Conservation (phyloP, 208 protist genomes). For the Acanthamoeba culbertsoni region DNA sequence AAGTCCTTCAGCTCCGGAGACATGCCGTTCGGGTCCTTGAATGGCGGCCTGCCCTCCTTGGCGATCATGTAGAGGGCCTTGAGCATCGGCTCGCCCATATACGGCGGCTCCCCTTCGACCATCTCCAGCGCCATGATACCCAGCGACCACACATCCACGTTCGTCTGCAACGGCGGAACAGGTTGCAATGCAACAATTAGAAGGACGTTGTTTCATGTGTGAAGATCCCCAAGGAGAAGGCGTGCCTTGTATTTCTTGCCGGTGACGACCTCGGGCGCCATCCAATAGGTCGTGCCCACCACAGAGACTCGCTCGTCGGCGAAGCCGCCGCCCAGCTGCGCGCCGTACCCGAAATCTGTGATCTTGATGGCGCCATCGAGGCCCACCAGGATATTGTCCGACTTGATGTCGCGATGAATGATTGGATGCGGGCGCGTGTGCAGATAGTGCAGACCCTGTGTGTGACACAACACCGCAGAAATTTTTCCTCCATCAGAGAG, state of each 20-base stretch:
- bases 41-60: conserved; percentile 28
- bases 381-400: not conserved
- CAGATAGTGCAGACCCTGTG: conserved; percentile 16
- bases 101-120: conserved; percentile 7
- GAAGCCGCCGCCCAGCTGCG: conserved; percentile 76
- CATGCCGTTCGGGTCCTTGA: conserved; percentile 30
- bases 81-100: conserved; percentile 44
- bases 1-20: conserved; percentile 48
- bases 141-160: conserved; percentile 42
- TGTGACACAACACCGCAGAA: too few species aligned
- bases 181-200: too few species aligned
- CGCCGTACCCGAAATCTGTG: conserved; percentile 84
- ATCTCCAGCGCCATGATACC: conserved; percentile 56
- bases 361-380: not conserved
- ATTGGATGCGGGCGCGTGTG: not conserved
- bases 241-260: conserved; percentile 58
- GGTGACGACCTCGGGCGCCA: conserved; percentile 79
- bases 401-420: conserved; percentile 42
- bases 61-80: conserved; percentile 33
- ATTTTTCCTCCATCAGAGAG: too few species aligned
- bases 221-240: not conserved
- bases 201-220: not conserved
- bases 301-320: conserved; percentile 78
- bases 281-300: conserved; percentile 84
- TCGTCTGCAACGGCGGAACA: too few species aligned